Percentiles rank a stretch among this genome's conserved stretches.
Conservation (phyloP, 306 rosid genomes). For the Aeschynomene evenia region DNA sequence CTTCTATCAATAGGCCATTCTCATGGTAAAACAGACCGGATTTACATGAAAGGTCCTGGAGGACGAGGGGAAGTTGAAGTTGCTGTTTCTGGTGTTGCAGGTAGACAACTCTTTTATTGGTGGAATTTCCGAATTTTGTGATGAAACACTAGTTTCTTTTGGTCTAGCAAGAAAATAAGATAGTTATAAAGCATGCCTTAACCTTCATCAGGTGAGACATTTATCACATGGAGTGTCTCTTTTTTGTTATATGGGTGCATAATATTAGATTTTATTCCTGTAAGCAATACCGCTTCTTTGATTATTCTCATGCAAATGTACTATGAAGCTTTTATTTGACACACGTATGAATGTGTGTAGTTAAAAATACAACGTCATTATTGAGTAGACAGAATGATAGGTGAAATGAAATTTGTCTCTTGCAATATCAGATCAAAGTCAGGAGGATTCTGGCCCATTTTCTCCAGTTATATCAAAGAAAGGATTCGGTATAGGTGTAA, state of each 20-base stretch:
- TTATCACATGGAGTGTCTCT: background rate
- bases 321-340: constrained; percentile 21
- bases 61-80: constrained; percentile 99
- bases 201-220: background rate
- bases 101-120: constrained; percentile 36
- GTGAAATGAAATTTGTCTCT: constrained; percentile 37
- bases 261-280: too few species aligned
- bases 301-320: constrained; percentile 18
- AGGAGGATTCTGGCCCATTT: constrained; percentile 67
- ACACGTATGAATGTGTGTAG: background rate
- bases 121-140: constrained; percentile 25
- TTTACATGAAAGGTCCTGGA: constrained; percentile 98
- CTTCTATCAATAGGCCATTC: constrained; percentile 71
- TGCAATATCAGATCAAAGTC: constrained; percentile 83
- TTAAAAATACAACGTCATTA: constrained; percentile 26
- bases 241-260: constrained; percentile 4
- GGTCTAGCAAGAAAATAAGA: background rate
- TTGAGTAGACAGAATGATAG: constrained; percentile 24
- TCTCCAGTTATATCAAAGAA: constrained; percentile 78
- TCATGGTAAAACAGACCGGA: constrained; percentile 79
- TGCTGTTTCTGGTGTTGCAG: constrained; percentile 95
- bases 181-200: background rate
- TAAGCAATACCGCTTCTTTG: constrained; percentile 1
- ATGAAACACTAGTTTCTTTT: constrained; percentile 9
- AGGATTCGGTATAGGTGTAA: constrained; percentile 78